phyloP scores from a whole-genome alignment of 2,329 filamentous ascomycete genomes.

The Arthrobotrys sphaeroides region DNA sequence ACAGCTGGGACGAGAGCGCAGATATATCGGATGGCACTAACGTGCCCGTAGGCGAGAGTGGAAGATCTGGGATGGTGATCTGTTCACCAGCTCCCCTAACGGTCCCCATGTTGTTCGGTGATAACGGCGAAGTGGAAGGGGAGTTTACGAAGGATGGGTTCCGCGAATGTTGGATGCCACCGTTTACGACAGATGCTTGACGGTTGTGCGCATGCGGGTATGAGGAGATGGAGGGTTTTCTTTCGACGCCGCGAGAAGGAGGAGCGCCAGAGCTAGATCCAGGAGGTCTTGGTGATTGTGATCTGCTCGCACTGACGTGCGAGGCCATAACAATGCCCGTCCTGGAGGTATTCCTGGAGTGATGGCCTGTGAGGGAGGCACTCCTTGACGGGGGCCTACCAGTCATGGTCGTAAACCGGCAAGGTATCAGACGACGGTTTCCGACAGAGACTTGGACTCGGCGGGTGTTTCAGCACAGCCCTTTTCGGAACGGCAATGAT shows the following conservation, averaged over 20 bases:
- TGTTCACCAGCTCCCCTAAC: constrained; percentile 55
- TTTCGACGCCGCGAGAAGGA: constrained; percentile 35
- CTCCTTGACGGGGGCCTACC: constrained; percentile 52
- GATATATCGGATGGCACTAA: constrained; percentile 52
- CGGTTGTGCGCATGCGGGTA: constrained; percentile 83
- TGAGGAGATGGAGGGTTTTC: constrained; percentile 52
- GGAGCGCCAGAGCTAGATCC: constrained; percentile 19
- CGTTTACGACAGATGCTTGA: constrained; percentile 96
- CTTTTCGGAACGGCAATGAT: constrained; percentile 29
- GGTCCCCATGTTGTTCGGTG: constrained; percentile 54
- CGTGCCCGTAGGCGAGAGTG: constrained; percentile 56
- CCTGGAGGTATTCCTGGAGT: constrained; percentile 51
- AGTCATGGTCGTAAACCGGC: constrained; percentile 43
- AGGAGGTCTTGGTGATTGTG: constrained; percentile 53
- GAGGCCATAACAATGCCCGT: constrained; percentile 50
- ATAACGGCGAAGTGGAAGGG: constrained; percentile 57
- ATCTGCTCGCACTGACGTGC: constrained; percentile 35
- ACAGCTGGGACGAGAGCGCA: constrained; percentile 56
- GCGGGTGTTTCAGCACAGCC: constrained; percentile 51
- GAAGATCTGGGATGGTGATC: constrained; percentile 57
- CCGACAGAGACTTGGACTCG: constrained; percentile 20
- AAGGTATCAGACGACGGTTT: constrained; percentile 33
- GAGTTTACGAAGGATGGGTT: constrained; percentile 58
- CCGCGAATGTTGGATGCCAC: constrained; percentile 82
- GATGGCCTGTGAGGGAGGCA: constrained; percentile 48